phyloP scores from a whole-genome alignment of 305 asterid genomes.

The Solanum chacoense region DNA sequence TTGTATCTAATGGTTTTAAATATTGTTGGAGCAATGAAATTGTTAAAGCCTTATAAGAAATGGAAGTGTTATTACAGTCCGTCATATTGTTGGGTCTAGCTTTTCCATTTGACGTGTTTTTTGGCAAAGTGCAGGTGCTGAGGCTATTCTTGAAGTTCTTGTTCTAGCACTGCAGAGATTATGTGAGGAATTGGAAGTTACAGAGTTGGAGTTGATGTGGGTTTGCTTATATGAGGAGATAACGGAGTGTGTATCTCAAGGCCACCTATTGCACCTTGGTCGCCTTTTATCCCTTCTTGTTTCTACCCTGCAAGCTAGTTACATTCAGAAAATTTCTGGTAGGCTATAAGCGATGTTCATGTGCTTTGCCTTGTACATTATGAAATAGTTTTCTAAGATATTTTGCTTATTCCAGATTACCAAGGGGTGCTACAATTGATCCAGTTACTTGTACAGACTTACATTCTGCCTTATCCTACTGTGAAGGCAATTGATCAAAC shows the following conservation, averaged over 20 bases:
- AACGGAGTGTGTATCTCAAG: slow-evolving; percentile 27
- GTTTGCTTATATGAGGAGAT: slow-evolving; percentile 45
- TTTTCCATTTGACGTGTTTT: background rate
- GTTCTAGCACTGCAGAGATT: slow-evolving; percentile 51
- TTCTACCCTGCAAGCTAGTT: slow-evolving; percentile 42
- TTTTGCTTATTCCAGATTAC: slow-evolving; percentile 36
- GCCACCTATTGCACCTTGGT: slow-evolving; percentile 30
- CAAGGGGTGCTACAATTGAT: slow-evolving; percentile 41
- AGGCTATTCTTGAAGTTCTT: slow-evolving; percentile 54
- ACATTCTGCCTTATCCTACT: slow-evolving; percentile 27
- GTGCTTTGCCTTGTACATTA: background rate
- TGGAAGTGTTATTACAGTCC: background rate
- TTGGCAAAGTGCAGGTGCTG: slow-evolving; percentile 35
- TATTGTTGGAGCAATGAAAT: background rate
- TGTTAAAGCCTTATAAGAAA: background rate
- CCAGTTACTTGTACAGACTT: slow-evolving; percentile 44
- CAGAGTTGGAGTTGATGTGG: slow-evolving; percentile 42
- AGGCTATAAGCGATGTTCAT: slow-evolving; percentile 7
- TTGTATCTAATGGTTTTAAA: background rate
- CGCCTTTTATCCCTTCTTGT: slow-evolving; percentile 56
- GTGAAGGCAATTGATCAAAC: slow-evolving; percentile 26
- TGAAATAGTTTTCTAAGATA: slow-evolving; percentile 3
- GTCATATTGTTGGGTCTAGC: background rate
- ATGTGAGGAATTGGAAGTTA: slow-evolving; percentile 42
- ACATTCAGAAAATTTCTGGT: slow-evolving; percentile 54